phyloP scores from a whole-genome alignment of 768 basidiomycete genomes.

The Crassisporium funariophilum region DNA sequence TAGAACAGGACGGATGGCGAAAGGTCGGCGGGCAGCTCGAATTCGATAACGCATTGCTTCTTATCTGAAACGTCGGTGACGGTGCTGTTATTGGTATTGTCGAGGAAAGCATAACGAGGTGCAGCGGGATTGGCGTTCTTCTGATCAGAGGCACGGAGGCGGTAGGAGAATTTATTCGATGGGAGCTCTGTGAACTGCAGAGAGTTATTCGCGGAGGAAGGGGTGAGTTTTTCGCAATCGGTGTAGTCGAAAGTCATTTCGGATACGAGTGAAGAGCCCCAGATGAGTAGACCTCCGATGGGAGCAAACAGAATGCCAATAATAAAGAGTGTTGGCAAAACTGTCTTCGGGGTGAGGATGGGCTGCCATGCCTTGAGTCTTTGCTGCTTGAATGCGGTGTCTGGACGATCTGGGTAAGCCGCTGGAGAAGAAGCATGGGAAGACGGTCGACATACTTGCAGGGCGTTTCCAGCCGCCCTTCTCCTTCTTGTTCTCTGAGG shows the following conservation, averaged over 20 bases:
- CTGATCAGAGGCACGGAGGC: constrained; percentile 56
- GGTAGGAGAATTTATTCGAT: constrained; percentile 66
- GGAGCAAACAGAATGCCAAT: constrained; percentile 95
- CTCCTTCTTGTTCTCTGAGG: constrained; percentile 68
- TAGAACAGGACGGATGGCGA: constrained; percentile 82
- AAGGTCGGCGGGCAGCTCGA: constrained; percentile 80
- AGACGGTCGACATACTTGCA: constrained; percentile 60
- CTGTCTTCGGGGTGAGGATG: constrained; percentile 96
- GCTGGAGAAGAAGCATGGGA: constrained; percentile 17
- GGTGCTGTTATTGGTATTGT: constrained; percentile 49
- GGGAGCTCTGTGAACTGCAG: constrained; percentile 57
- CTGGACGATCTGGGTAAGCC: constrained; percentile 41
- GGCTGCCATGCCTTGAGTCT: constrained; percentile 99
- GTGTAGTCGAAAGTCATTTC: constrained; percentile 97
- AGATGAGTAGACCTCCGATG: constrained; percentile 92
- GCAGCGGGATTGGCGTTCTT: constrained; percentile 53
- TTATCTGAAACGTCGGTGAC: constrained; percentile 44
- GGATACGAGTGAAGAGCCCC: constrained; percentile 81
- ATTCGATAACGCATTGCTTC: constrained; percentile 76
- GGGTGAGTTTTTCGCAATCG: constrained; percentile 72
- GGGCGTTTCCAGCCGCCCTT: constrained; percentile 86
- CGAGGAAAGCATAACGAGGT: constrained; percentile 78
- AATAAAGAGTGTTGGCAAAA: constrained; percentile 94
- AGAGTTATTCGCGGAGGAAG: constrained; percentile 37
- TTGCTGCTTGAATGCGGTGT: constrained; percentile 99